Conservation (phyloP, 768 basidiomycete genomes). For the Mrakia frigida region DNA sequence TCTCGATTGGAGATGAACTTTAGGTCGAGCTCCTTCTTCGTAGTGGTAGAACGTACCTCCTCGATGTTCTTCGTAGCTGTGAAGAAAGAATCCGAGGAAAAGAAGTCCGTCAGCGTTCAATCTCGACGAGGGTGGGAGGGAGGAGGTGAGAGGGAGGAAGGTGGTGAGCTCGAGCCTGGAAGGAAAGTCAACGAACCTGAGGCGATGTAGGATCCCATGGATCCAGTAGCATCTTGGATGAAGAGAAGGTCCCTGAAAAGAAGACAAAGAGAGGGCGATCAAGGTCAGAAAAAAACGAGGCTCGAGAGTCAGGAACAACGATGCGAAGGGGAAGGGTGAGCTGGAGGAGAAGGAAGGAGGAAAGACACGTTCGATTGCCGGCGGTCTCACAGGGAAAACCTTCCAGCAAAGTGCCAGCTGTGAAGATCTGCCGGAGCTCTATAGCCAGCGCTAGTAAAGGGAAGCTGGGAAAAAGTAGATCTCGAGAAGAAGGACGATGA, state of each 20-base stretch:
- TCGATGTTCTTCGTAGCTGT: slow-evolving; percentile 33
- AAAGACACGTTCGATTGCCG: neutral
- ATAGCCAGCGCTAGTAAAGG: no score
- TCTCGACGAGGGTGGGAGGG: neutral
- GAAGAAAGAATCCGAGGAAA: neutral
- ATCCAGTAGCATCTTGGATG: slow-evolving; percentile 32
- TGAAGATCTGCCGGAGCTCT: neutral
- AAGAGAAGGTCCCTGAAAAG: slow-evolving; percentile 27
- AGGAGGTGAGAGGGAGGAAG: neutral
- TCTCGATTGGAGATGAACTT: neutral
- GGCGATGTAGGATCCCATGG: slow-evolving; percentile 27
- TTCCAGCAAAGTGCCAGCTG: neutral
- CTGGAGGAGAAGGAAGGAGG: neutral
- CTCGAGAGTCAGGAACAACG: neutral
- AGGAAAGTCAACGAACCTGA: neutral
- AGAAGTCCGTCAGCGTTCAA: no score
- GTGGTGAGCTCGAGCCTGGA: neutral
- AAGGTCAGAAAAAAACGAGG: neutral
- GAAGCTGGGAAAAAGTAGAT: no score
- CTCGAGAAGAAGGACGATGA: no score
- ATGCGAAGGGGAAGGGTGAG: neutral
- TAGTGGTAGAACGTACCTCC: slow-evolving; percentile 10
- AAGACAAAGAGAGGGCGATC: neutral
- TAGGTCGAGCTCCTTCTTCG: neutral
- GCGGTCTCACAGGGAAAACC: neutral